Evolutionary conservation across 2,329 filamentous ascomycete species (phyloP).

Genomic region (Pyricularia grisea): DNA sequence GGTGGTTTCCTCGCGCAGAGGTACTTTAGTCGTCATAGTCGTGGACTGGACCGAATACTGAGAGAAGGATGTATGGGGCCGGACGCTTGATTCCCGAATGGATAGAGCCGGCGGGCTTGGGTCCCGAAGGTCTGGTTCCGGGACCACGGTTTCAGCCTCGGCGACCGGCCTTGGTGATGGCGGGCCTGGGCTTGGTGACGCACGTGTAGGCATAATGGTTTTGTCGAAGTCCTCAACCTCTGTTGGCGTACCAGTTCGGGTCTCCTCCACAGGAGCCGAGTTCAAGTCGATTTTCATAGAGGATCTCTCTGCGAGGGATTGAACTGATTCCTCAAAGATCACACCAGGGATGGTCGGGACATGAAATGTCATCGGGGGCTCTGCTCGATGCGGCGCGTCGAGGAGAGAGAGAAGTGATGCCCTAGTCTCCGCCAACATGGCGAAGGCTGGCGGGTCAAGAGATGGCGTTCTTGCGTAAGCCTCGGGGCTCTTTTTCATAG

Average conservation of each 20-base stretch:
- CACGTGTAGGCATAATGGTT: background rate
- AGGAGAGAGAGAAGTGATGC: constrained; percentile 53
- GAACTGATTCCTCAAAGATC: constrained; percentile 7
- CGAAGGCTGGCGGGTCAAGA: constrained; percentile 51
- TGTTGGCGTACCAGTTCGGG: background rate
- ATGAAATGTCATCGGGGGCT: constrained; percentile 20
- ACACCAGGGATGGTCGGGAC: constrained; percentile 29
- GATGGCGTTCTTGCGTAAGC: constrained; percentile 51
- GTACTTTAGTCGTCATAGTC: constrained; percentile 43
- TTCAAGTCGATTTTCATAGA: background rate
- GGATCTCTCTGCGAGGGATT: background rate
- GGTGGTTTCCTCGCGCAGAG: constrained; percentile 35
- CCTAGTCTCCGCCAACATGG: constrained; percentile 41
- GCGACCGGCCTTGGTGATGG: background rate
- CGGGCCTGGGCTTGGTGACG: background rate
- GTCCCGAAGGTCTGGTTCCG: background rate
- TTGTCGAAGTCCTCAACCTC: background rate
- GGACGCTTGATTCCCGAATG: constrained; percentile 9
- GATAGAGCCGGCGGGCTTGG: background rate
- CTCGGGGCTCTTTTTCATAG: constrained; percentile 17
- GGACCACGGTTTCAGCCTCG: background rate
- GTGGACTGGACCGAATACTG: constrained; percentile 37
- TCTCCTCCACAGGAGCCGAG: background rate
- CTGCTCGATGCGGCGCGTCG: constrained; percentile 38
- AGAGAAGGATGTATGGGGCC: constrained; percentile 36